Conservation (phyloP, 208 protist genomes). For the Phytomonas sp. region DNA sequence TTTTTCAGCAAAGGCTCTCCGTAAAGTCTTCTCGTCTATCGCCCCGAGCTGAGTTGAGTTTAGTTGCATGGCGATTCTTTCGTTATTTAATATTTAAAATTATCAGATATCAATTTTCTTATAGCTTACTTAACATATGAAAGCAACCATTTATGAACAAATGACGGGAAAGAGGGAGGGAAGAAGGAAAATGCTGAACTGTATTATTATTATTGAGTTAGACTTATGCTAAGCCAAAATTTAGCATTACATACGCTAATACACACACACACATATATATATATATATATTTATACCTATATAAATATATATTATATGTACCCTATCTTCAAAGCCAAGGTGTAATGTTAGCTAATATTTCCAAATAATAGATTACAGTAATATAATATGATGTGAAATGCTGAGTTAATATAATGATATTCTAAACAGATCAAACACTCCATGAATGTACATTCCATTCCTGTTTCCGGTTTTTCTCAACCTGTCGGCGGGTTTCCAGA, state of each 20-base stretch:
- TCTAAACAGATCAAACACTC: background rate
- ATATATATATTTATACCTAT: too few relatives aligned
- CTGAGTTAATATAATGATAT: background rate
- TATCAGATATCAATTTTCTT: background rate
- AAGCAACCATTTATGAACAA: background rate
- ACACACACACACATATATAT: too few relatives aligned
- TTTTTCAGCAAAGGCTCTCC: slow-evolving; percentile 16
- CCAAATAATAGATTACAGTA: too few relatives aligned
- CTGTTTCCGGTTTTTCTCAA: background rate
- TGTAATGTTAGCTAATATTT: background rate
- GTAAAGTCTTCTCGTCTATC: slow-evolving; percentile 27
- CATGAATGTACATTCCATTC: background rate
- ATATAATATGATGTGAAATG: background rate
- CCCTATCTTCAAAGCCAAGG: too few relatives aligned
- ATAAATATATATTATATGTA: too few relatives aligned
- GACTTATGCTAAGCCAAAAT: too few relatives aligned
- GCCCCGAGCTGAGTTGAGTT: background rate
- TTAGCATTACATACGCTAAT: too few relatives aligned
- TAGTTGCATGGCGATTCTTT: background rate
- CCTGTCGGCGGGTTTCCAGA: background rate
- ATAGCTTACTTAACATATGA: background rate
- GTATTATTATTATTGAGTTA: too few relatives aligned
- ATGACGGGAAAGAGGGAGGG: too few relatives aligned
- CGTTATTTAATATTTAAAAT: background rate
- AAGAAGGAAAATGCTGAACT: too few relatives aligned